Conservation (phyloP, 768 basidiomycete genomes). For the Boletales sp. region DNA sequence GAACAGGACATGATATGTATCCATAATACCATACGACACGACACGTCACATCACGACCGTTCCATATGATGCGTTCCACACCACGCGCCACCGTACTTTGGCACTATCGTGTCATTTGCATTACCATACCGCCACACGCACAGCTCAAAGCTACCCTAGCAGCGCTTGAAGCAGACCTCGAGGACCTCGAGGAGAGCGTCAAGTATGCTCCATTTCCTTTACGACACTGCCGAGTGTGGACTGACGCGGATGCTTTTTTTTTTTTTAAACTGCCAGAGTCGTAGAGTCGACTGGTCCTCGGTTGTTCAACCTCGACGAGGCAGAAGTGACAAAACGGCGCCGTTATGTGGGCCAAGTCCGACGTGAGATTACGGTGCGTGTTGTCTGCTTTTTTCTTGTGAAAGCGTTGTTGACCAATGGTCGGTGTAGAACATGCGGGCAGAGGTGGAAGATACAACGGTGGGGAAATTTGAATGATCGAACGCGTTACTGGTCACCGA, state of each 20-base stretch:
- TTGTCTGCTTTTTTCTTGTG: background rate
- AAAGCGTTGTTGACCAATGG: slow-evolving; percentile 31
- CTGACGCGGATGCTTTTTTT: background rate
- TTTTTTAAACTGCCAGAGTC: slow-evolving; percentile 46
- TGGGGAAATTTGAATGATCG: slow-evolving; percentile 4
- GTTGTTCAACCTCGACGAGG: slow-evolving; percentile 76
- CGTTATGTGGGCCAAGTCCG: slow-evolving; percentile 74
- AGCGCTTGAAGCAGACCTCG: slow-evolving; percentile 80
- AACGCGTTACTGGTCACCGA: too few species aligned
- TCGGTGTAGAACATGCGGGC: slow-evolving; percentile 68
- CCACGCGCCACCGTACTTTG: too few species aligned
- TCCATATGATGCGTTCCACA: too few species aligned
- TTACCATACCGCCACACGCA: background rate
- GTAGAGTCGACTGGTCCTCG: slow-evolving; percentile 84
- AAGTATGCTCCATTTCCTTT: slow-evolving; percentile 44
- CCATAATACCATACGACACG: too few species aligned
- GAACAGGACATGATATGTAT: too few species aligned
- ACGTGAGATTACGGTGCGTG: slow-evolving; percentile 72
- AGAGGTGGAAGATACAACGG: slow-evolving; percentile 41
- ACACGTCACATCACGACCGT: too few species aligned
- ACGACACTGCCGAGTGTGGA: background rate
- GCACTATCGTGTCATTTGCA: too few species aligned
- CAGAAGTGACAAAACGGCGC: slow-evolving; percentile 72
- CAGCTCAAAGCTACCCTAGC: slow-evolving; percentile 77
- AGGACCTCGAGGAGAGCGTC: slow-evolving; percentile 93